phyloP scores from a whole-genome alignment of 768 basidiomycete genomes.

The Panellus pusillus region DNA sequence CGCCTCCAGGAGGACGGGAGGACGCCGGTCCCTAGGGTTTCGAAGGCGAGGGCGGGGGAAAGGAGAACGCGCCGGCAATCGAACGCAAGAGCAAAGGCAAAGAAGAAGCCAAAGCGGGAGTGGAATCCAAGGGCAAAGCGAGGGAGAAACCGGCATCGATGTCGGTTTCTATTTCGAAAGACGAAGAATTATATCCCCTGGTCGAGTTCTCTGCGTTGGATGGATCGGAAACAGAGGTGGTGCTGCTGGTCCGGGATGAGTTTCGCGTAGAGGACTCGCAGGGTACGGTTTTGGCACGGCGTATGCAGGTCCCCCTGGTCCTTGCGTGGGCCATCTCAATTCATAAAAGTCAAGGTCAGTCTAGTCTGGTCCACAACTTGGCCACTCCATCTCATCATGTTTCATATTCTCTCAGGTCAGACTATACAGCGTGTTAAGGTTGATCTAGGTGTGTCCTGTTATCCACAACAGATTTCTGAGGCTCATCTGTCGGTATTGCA shows the following conservation, averaged over 20 bases:
- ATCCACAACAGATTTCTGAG: too few species aligned
- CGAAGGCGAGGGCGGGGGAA: slow-evolving; percentile 35
- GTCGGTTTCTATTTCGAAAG: slow-evolving; percentile 27
- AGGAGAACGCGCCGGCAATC: slow-evolving; percentile 46
- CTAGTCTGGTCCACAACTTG: too few species aligned
- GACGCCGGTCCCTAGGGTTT: slow-evolving; percentile 41
- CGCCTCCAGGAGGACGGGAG: slow-evolving; percentile 42
- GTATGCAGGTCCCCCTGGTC: slow-evolving; percentile 61
- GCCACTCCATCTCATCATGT: too few species aligned
- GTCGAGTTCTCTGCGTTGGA: slow-evolving; percentile 42
- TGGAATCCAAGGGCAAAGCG: slow-evolving; percentile 2
- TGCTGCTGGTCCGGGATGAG: slow-evolving; percentile 51
- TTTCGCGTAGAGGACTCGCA: slow-evolving; percentile 55
- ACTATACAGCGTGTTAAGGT: slow-evolving; percentile 79
- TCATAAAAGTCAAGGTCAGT: slow-evolving; percentile 71
- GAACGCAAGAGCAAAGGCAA: too few species aligned
- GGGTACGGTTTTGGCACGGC: slow-evolving; percentile 46
- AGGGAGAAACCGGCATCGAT: slow-evolving; percentile 29
- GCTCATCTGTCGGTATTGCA: too few species aligned
- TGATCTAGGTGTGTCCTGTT: slow-evolving; percentile 42
- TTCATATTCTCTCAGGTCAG: slow-evolving; percentile 33
- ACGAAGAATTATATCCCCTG: slow-evolving; percentile 44
- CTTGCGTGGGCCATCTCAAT: slow-evolving; percentile 84
- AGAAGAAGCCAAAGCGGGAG: too few species aligned
- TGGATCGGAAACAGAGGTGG: slow-evolving; percentile 38